phyloP scores from a whole-genome alignment of 2,329 filamentous ascomycete species.

The Neofusicoccum sp. region DNA sequence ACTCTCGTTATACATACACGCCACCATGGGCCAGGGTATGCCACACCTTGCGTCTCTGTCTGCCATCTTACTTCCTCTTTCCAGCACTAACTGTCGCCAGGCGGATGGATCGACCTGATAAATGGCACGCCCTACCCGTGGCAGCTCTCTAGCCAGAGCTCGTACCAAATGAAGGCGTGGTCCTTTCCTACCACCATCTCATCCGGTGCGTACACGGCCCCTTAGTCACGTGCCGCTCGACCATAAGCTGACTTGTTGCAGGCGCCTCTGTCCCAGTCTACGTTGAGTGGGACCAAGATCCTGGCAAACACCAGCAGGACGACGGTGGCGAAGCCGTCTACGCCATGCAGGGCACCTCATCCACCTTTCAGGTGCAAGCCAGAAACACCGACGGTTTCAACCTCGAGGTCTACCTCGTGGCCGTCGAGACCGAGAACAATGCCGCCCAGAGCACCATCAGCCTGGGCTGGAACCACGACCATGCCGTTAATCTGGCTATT shows the following conservation, averaged over 20 bases:
- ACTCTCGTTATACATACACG: not conserved
- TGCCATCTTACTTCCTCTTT: constrained; percentile 2
- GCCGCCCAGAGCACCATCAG: constrained; percentile 34
- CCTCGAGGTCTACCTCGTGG: constrained; percentile 35
- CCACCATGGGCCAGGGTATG: constrained; percentile 21
- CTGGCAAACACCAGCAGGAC: constrained; percentile 32
- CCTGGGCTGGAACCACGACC: constrained; percentile 40
- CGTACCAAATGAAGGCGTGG: constrained; percentile 45
- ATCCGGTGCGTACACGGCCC: constrained; percentile 27
- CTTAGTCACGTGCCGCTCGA: not conserved
- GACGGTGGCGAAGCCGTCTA: constrained; percentile 42
- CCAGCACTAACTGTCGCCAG: constrained; percentile 24
- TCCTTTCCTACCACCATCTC: constrained; percentile 35
- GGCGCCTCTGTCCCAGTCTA: constrained; percentile 35
- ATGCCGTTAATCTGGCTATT: constrained; percentile 41
- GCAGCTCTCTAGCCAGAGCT: constrained; percentile 32
- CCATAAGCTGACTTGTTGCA: constrained; percentile 3
- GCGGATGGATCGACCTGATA: constrained; percentile 41
- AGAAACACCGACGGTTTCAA: constrained; percentile 29
- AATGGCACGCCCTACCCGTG: constrained; percentile 46
- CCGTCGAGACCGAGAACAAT: constrained; percentile 37
- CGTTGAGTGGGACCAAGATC: constrained; percentile 33
- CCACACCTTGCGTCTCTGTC: not conserved
- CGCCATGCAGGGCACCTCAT: constrained; percentile 31
- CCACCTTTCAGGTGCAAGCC: constrained; percentile 36